Conservation (phyloP, 1,139 yeast species). For the Geotrichum macrosporum region DNA sequence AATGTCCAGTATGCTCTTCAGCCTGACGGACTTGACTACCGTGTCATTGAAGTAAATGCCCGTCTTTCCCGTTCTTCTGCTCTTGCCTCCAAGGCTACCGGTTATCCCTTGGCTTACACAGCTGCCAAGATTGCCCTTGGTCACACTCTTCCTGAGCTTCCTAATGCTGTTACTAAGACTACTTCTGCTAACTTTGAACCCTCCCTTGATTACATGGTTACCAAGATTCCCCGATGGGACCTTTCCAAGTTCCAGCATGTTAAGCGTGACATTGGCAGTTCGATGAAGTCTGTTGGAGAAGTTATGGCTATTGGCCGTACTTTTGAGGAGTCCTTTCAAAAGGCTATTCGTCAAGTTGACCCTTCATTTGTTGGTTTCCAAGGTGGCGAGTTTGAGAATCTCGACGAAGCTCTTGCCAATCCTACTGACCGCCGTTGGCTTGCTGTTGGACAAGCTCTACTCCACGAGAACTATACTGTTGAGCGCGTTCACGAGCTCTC, state of each 20-base stretch:
- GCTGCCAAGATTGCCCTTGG: conserved; percentile 98
- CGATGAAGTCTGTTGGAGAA: conserved; percentile 99
- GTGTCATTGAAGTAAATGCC: conserved; percentile 97
- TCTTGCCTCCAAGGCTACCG: conserved; percentile 97
- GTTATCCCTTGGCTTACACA: conserved; percentile 96
- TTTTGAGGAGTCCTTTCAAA: conserved; percentile 96
- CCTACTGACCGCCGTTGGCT: conserved; percentile 98
- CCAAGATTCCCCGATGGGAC: conserved; percentile 99
- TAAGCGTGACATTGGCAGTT: conserved; percentile 78
- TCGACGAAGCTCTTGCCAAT: conserved; percentile 73
- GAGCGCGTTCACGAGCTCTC: conserved; percentile 90
- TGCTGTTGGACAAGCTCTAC: conserved; percentile 94
- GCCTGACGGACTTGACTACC: conserved; percentile 92
- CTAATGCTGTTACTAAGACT: conserved; percentile 90
- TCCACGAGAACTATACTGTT: conserved; percentile 86
- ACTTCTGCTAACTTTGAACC: conserved; percentile 98
- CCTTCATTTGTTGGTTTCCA: conserved; percentile 90
- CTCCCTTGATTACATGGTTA: conserved; percentile 93
- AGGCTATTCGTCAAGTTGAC: conserved; percentile 95
- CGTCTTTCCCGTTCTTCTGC: conserved; percentile 98
- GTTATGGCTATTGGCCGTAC: conserved; percentile 98
- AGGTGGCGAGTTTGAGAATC: conserved; percentile 74
- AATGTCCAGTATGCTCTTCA: conserved; percentile 96
- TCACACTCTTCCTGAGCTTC: conserved; percentile 88
- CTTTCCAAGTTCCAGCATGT: conserved; percentile 93